phyloP scores from a whole-genome alignment of 2,329 filamentous ascomycete genomes.

The Thielaviopsis punctulata region DNA sequence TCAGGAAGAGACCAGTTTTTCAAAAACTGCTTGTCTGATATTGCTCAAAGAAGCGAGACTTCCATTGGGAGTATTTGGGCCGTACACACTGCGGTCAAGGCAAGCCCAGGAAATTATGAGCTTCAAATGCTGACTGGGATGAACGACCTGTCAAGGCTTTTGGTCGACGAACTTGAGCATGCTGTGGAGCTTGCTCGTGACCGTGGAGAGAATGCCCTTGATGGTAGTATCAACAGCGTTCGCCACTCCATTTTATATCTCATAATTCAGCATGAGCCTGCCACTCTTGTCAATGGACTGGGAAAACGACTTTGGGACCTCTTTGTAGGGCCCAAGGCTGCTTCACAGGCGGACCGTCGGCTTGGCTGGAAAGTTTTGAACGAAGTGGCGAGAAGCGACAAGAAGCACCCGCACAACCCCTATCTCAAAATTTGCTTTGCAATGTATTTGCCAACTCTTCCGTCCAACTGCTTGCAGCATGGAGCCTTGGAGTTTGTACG shows the following conservation, averaged over 20 bases:
- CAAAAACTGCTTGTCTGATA: conserved; percentile 48
- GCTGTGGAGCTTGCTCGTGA: conserved; percentile 27
- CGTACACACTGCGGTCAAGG: conserved; percentile 31
- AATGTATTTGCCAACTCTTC: conserved; percentile 38
- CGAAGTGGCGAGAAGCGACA: conserved; percentile 23
- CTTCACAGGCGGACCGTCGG: conserved; percentile 42
- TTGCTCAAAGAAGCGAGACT: conserved; percentile 30
- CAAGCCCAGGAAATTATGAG: conserved; percentile 28
- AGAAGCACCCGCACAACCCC: conserved; percentile 29
- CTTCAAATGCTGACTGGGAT: conserved; percentile 39
- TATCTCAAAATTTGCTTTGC: conserved; percentile 38
- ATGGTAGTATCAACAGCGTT: conserved; percentile 30
- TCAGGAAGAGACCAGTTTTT: conserved; percentile 47
- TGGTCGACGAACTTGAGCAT: conserved; percentile 48
- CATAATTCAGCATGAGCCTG: conserved; percentile 43
- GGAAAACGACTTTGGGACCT: conserved; percentile 53
- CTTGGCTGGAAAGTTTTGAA: conserved; percentile 54
- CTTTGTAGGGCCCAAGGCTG: conserved; percentile 47
- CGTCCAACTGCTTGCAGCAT: conserved; percentile 39
- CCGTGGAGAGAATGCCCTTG: conserved; percentile 20
- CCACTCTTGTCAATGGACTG: conserved; percentile 42
- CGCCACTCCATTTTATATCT: conserved; percentile 39
- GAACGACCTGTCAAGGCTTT: conserved; percentile 42
- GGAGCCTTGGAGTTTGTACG: conserved; percentile 48
- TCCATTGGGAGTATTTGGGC: conserved; percentile 42